Conservation (phyloP, 2,329 filamentous ascomycete genomes). For the Penicillium sp. region DNA sequence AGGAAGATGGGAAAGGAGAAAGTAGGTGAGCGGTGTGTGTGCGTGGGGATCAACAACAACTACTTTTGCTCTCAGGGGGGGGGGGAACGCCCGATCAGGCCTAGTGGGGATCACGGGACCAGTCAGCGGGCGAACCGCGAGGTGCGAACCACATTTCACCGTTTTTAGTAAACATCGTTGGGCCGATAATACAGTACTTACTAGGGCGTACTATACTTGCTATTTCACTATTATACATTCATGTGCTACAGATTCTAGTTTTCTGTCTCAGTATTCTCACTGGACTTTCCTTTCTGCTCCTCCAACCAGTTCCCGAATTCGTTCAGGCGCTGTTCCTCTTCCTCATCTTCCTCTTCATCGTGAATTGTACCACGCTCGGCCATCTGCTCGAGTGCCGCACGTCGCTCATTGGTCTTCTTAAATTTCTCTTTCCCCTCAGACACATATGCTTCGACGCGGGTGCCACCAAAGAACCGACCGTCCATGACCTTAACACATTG, state of each 20-base stretch:
- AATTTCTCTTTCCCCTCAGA: conserved; percentile 72
- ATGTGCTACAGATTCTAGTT: neutral
- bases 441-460: conserved; percentile 69
- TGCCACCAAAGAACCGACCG: conserved; percentile 75
- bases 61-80: conserved; percentile 26
- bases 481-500: conserved; percentile 74
- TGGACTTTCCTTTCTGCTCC: neutral
- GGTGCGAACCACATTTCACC: conserved; percentile 28
- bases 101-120: conserved; percentile 31
- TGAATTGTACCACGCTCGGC: conserved; percentile 46
- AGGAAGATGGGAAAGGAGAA: conserved; percentile 28
- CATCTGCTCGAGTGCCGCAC: conserved; percentile 45
- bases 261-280: neutral
- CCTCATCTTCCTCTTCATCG: conserved; percentile 44
- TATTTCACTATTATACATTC: neutral
- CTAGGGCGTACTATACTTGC: neutral
- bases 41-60: conserved; percentile 34
- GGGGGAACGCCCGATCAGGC: conserved; percentile 20
- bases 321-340: conserved; percentile 47
- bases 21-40: conserved; percentile 37
- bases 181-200: neutral
- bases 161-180: neutral
- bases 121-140: conserved; percentile 15
- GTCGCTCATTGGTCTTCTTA: conserved; percentile 61
- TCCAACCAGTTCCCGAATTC: conserved; percentile 19